Percentiles rank a stretch among this genome's conserved stretches.
These are phyloP conservation scores for Pinus tabuliformis DNA, from an alignment of 75 land plant genomes.

Conservation along the genomic window DNA sequence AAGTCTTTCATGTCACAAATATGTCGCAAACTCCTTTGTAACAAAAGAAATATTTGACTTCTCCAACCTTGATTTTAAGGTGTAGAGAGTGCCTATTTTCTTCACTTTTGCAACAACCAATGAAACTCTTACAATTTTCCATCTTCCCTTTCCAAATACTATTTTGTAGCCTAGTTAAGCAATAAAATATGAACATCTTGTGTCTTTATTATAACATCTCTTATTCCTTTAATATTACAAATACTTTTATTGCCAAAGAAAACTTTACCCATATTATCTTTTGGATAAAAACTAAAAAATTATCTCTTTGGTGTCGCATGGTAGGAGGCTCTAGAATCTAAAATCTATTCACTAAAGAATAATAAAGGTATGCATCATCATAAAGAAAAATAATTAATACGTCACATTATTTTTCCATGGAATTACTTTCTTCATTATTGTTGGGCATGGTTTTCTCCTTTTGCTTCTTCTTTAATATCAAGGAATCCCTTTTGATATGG, in stretches of 20 bases:
- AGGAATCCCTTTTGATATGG: background rate
- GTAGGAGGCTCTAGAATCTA: background rate
- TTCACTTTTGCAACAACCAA: background rate
- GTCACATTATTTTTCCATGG: background rate
- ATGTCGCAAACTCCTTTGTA: background rate
- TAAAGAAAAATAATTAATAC: background rate
- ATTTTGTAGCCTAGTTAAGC: too few relatives aligned
- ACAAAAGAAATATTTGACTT: background rate
- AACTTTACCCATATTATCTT: background rate
- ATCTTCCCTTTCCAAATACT: too few relatives aligned
- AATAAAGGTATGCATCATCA: background rate
- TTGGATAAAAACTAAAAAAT: background rate
- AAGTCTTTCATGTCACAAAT: background rate
- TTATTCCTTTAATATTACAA: background rate
- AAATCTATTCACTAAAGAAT: background rate
- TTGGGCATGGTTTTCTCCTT: background rate
- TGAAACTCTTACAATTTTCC: background rate
- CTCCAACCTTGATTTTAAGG: background rate
- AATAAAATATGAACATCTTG: too few relatives aligned
- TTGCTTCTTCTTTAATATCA: background rate
- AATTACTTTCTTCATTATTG: background rate
- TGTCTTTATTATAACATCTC: background rate
- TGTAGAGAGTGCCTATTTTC: background rate
- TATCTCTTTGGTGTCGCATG: background rate
- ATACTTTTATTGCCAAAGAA: background rate